Base-by-base conservation (phyloP, 164 flowering plant species). In the Cinnamomum chago region DNA sequence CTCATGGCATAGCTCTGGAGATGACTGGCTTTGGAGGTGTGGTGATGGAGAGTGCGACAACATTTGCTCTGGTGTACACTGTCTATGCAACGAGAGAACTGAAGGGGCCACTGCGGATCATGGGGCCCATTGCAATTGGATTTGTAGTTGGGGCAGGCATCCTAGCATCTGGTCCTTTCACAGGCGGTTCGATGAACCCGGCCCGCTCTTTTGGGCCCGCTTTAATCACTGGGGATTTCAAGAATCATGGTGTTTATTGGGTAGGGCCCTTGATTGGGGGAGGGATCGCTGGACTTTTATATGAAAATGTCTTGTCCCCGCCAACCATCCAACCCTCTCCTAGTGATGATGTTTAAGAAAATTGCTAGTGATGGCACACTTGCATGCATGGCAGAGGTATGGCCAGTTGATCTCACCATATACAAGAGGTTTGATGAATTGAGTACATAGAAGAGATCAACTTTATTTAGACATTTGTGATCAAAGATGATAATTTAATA, bases 141-240 rank as follows among this genome's bases (percentile, higher is more conserved):
- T 51, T 90, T 0, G 79, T 88, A 4, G 85, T 80, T 0, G 98
- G 97, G 5, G 97, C 94, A 40, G 85, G 84, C 68, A 86, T 94
- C 14, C 22, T 94, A 68, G 97, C 95, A 0, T 76, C 86, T 0
- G 97, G 92, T 2, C 95, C 97, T 0, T 94, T 92, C 76, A 86
- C 97, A 0, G 98, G 98, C 22, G 98, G 93, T 12, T 90, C 92
- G 0, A 88, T 88, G 92, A 94, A 94, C 80, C 98, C 98, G 22
- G 98, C 97, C 0, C 85, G 82, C 62, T 84, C 97, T 15, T 90
- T 95, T 64, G 97, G 93, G 25, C 75, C 95, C 0, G 91, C 90
- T 0, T n/a, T 88, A 0, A 72, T 86, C 6, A 88, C 84, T 6
- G 98, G 98, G 1, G 80, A 85, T 33, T 92, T 95, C 80, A 88